Evolutionary conservation across 768 basidiomycete genomes (phyloP), one percentile per base, ranked within the genome.

Genomic region (Rhodotorula babjevae): DNA sequence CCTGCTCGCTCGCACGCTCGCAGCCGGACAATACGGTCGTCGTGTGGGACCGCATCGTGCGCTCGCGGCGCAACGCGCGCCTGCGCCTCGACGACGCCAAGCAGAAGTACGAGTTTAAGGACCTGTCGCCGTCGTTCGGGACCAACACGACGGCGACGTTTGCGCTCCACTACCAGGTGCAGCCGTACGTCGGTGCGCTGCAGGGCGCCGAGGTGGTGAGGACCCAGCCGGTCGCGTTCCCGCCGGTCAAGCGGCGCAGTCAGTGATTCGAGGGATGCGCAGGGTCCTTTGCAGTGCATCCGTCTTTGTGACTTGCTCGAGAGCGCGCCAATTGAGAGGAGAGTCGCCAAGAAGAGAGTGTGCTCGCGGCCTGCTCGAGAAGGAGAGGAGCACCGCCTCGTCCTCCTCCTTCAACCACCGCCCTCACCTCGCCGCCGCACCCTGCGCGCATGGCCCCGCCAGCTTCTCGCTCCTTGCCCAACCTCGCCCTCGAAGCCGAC

Each of bases 21-120:
- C 68, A 79, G 78, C 75, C 79, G 18, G 65, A 70, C 27, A 91
- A 91, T 79, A 85, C 88, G 29, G 89, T 93, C 10, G 91, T 94
- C 50, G 85, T 94, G 25, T 95, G 93, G 93, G 93, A 95, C 82
- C 87, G 90, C 52, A 94, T 95, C 79, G 85, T 95, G 56, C 87
- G 88, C n/a, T 85, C 89, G 68, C 88, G 88, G 75, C 86, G 88
- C 76, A 88, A 92, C 72, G 90, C 90, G 0, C 80, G 85, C 57
- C 82, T 95, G 63, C 85, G 86, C 67, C 83, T 89, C 69, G 81
- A 81, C 50, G 87, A 84, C 67, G 78, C 72, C 42, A 87, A 88
- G 81, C 91, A 91, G 81, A 93, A 93, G 80, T 95, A 94, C 81
- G 84, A 85, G 73, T 88, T 93, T 83, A 87, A 87, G 47, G 92